Percentiles rank a stretch among this genome's conserved stretches.
Conservation (phyloP, 164 flowering plant species). For the Vitis cinerea region DNA sequence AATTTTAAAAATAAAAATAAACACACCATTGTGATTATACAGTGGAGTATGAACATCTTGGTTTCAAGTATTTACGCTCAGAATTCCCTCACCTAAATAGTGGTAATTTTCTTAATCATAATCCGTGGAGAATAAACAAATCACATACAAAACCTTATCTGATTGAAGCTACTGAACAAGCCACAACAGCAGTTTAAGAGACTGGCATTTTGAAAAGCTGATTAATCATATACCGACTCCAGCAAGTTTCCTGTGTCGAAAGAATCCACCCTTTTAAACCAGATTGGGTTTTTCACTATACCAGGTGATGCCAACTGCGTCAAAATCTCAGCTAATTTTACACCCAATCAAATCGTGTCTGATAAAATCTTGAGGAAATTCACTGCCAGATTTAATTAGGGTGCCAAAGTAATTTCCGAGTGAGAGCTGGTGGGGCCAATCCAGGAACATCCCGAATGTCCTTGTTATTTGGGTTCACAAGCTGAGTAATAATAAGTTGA, state of each 20-base stretch:
- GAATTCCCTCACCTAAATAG: not conserved
- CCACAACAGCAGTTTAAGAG: not conserved
- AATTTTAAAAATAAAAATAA: not conserved
- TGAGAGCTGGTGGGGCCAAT: constrained; percentile 77
- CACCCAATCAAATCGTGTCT: not conserved
- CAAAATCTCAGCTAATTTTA: not conserved
- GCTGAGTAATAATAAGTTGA: constrained; percentile 36
- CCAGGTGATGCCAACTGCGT: not conserved
- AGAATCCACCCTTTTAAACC: not conserved
- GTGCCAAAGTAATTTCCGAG: constrained; percentile 65
- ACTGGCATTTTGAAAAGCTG: not conserved
- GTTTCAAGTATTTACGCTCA: not conserved
- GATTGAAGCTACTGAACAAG: not conserved
- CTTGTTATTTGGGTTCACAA: constrained; percentile 84
- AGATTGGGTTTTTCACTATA: not conserved
- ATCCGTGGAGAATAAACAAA: not conserved
- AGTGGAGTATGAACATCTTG: not conserved
- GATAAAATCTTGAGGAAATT: not conserved
- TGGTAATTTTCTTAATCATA: not conserved
- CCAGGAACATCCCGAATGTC: constrained; percentile 90
- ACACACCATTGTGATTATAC: constrained; percentile 1
- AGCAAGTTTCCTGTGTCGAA: not conserved
- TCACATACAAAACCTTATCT: not conserved
- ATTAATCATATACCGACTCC: not conserved
- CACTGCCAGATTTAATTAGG: constrained; percentile 8